Base-by-base conservation (phyloP, 805 yeast genomes). In the Hemisphaericaspora nanyangensis region DNA sequence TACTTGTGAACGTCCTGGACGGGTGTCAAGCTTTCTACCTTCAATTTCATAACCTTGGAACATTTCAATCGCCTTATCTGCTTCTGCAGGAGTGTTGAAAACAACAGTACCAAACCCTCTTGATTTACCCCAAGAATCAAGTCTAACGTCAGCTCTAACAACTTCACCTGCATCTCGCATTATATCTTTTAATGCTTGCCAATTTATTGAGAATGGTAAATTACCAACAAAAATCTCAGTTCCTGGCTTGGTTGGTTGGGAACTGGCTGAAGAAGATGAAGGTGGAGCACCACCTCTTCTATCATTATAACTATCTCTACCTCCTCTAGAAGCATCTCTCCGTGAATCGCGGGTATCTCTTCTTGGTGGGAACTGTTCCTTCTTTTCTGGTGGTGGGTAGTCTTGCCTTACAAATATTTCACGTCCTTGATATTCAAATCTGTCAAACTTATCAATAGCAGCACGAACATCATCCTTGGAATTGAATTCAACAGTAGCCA, bases 401-500 rank as follows among this genome's bases (percentile, higher is more conserved):
- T 89, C 95, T 58, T 83, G 95, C 65, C 97, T 81, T 7, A 90
- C 95, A 60, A 84, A 88, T 31, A 89, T 83, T 51, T 79, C 82
- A 60, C 97, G 80, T 11, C 88, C 95, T 54, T 70, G 63, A 46
- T 80, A 76, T 26, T 67, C 69, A 22, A 80, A 70, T 54, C 85
- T 81, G 61, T 85, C 84, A 52, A 72, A 82, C 50, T 77, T 70
- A 38, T 70, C 63, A 51, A 89, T 86, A 10, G 96, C 96, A 17
- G 66, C 71, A 34, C 70, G 72, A 5, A 87, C 96, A 40, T 79
- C 83, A 13, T 74, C 80, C 43, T 71, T 70, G 42, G 68, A 68
- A 10, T 79, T 68, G 53, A 82, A 90, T 60, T 89, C 96, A 30
- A 89, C 96, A 17, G 95, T 86, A 29, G 90, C 91, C 91, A 83